Evolutionary conservation across 306 rosid genomes (phyloP).

Genomic region (Lathyrus tuberosus): DNA sequence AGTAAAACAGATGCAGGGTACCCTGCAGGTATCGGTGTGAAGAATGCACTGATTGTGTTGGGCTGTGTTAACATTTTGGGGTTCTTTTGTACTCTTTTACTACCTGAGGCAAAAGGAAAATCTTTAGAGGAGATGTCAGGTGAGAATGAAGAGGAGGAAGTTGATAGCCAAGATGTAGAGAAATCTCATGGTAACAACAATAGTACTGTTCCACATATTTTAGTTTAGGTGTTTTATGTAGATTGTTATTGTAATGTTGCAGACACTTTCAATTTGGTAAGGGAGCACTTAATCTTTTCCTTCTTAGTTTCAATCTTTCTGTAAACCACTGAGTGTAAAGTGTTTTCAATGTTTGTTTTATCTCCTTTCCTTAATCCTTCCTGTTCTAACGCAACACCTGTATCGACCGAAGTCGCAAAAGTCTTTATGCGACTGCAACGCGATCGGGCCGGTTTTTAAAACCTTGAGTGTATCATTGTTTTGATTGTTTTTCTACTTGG

Average conservation of each 20-base stretch:
- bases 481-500: conserved; percentile 4
- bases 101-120: conserved; percentile 80
- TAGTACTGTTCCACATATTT: conserved; percentile 50
- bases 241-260: neutral
- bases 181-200: conserved; percentile 27
- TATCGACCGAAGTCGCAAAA: too few species aligned
- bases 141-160: conserved; percentile 72
- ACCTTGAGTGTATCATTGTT: neutral
- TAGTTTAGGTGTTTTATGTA: conserved; percentile 30
- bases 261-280: conserved; percentile 3
- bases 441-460: too few species aligned
- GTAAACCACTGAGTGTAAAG: conserved; percentile 8
- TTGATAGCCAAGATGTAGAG: conserved; percentile 35
- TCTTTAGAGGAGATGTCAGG: conserved; percentile 89
- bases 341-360: neutral
- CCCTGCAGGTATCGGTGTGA: conserved; percentile 79
- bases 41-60: conserved; percentile 55
- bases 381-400: neutral
- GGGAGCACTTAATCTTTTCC: conserved; percentile 23
- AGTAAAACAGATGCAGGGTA: conserved; percentile 76
- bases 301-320: neutral
- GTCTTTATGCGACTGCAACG: too few species aligned
- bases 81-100: conserved; percentile 62
- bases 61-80: conserved; percentile 66
- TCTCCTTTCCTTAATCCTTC: conserved; percentile 3